Conservation (phyloP, 768 basidiomycete genomes). For the Ramaria rubella region DNA sequence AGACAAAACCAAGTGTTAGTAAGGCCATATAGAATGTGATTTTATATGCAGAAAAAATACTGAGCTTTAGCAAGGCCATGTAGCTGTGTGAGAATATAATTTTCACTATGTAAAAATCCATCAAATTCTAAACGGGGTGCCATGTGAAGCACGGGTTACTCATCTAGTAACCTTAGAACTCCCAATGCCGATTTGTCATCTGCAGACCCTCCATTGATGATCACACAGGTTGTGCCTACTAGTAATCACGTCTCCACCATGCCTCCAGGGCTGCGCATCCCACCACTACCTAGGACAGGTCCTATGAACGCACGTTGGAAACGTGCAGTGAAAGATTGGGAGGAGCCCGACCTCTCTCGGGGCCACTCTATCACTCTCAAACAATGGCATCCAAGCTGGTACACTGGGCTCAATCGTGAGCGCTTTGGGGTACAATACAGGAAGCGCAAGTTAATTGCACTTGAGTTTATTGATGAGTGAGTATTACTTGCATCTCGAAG, state of each 20-base stretch:
- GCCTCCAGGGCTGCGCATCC: not conserved
- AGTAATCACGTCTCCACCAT: too few relatives aligned
- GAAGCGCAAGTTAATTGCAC: conserved; percentile 3
- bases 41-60: too few relatives aligned
- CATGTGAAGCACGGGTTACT: too few relatives aligned
- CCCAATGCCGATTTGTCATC: not conserved
- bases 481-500: not conserved
- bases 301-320: not conserved
- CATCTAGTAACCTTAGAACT: not conserved
- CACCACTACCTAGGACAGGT: not conserved
- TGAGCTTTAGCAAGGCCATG: too few relatives aligned
- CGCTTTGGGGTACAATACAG: not conserved
- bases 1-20: too few relatives aligned
- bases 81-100: too few relatives aligned
- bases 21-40: too few relatives aligned
- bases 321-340: not conserved
- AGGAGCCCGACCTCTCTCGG: not conserved
- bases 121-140: too few relatives aligned
- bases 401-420: not conserved
- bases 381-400: not conserved
- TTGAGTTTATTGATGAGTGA: not conserved
- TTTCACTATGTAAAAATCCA: too few relatives aligned
- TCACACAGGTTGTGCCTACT: conserved; percentile 19
- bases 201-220: not conserved
- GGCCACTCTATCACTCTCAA: conserved; percentile 1